Conservation (phyloP, 2,329 filamentous ascomycete species). For the Mycosphaerella sp. region DNA sequence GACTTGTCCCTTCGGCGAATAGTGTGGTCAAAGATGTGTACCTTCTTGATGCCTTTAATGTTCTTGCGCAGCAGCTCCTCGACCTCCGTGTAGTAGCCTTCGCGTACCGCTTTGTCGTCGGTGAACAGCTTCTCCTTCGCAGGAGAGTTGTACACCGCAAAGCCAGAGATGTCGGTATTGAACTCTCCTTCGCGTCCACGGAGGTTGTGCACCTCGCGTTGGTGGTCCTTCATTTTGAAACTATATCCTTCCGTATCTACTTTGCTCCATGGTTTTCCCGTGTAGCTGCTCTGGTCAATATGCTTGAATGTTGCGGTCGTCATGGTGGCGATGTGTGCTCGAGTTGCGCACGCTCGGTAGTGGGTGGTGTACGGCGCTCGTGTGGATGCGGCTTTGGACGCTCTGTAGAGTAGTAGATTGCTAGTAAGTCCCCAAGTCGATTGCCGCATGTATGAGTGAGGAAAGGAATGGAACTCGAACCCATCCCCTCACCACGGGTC, state of each 20-base stretch:
- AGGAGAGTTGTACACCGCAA: slow-evolving; percentile 49
- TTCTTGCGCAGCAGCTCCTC: slow-evolving; percentile 51
- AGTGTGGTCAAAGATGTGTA: slow-evolving; percentile 68
- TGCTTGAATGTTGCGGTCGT: slow-evolving; percentile 55
- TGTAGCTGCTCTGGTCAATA: slow-evolving; percentile 49
- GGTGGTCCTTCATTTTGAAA: slow-evolving; percentile 44
- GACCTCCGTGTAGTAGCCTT: slow-evolving; percentile 56
- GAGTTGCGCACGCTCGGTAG: not conserved
- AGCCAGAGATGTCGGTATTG: slow-evolving; percentile 53
- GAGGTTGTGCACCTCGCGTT: slow-evolving; percentile 49
- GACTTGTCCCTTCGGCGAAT: slow-evolving; percentile 53
- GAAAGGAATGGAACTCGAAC: no score
- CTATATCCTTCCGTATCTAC: slow-evolving; percentile 56
- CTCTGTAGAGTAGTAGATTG: not conserved
- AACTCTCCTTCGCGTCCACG: slow-evolving; percentile 48
- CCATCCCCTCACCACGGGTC: no score
- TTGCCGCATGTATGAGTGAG: not conserved
- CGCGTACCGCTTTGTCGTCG: slow-evolving; percentile 50
- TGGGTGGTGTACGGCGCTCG: not conserved
- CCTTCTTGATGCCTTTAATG: slow-evolving; percentile 51
- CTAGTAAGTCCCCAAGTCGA: not conserved
- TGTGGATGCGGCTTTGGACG: not conserved
- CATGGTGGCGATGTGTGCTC: slow-evolving; percentile 39
- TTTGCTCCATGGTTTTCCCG: slow-evolving; percentile 55
- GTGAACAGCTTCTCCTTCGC: slow-evolving; percentile 50